A percentile compares a stretch with the other conserved stretches of the same genome.
Conservation (phyloP, 75 land plant genomes). For the Pseudotsuga menziesii region DNA sequence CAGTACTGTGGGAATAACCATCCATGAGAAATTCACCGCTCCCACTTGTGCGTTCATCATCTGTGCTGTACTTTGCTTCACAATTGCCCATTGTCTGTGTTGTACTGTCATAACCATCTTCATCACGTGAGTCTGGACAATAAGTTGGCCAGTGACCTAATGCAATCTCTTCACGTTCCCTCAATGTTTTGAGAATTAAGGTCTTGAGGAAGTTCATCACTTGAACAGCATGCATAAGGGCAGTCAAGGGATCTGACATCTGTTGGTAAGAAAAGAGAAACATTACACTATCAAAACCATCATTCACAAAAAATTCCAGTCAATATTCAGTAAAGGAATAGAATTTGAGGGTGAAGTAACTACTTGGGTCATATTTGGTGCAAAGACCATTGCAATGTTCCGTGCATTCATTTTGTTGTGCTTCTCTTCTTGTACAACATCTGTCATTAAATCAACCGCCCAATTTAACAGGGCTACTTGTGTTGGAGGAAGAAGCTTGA, state of each 20-base stretch:
- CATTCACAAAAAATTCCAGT: neutral
- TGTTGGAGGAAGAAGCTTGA: slow-evolving; percentile 69
- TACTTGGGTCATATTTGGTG: slow-evolving; percentile 99
- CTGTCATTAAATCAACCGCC: slow-evolving; percentile 95
- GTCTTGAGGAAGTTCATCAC: slow-evolving; percentile 98
- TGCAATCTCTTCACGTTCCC: slow-evolving; percentile 65
- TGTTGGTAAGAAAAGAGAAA: slow-evolving; percentile 23
- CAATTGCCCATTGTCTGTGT: slow-evolving; percentile 28
- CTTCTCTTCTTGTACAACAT: slow-evolving; percentile 94
- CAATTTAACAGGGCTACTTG: slow-evolving; percentile 86
- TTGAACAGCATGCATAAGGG: slow-evolving; percentile 99
- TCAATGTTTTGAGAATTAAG: slow-evolving; percentile 60
- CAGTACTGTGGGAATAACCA: slow-evolving; percentile 18
- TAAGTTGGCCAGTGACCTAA: slow-evolving; percentile 22
- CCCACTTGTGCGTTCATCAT: slow-evolving; percentile 25
- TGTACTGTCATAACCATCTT: slow-evolving; percentile 35
- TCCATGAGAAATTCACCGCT: slow-evolving; percentile 8
- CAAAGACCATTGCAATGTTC: slow-evolving; percentile 98
- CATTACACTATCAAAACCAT: slow-evolving; percentile 1
- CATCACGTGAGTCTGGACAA: slow-evolving; percentile 27
- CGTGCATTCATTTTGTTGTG: slow-evolving; percentile 95
- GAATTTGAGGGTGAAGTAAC: neutral
- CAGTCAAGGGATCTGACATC: slow-evolving; percentile 99
- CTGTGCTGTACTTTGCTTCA: slow-evolving; percentile 20
- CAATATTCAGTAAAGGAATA: neutral